Conservation (phyloP, 2,329 filamentous ascomycete species). For the Talaromyces sp. region DNA sequence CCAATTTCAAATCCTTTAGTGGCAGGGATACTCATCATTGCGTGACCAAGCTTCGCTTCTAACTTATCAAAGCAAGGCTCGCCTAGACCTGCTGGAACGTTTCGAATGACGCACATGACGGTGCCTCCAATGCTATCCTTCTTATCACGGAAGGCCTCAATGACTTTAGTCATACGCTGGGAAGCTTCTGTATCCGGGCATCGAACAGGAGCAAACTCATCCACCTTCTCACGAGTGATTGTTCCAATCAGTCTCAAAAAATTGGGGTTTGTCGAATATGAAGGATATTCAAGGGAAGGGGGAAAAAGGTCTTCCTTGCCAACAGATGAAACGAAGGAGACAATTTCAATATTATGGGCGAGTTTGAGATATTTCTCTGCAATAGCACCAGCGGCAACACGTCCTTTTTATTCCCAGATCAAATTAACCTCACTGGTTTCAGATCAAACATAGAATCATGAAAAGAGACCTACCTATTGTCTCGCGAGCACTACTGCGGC, state of each 20-base stretch:
- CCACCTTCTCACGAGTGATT: constrained; percentile 70
- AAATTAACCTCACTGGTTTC: no score
- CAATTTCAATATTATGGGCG: constrained; percentile 81
- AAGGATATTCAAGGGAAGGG: constrained; percentile 62
- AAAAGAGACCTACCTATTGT: constrained; percentile 63
- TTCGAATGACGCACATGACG: constrained; percentile 87
- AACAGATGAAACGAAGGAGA: constrained; percentile 82
- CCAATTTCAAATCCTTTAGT: constrained; percentile 96
- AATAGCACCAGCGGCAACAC: constrained; percentile 86
- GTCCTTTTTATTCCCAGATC: constrained; percentile 40
- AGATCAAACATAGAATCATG: no score
- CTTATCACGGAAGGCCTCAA: constrained; percentile 70
- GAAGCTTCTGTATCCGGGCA: constrained; percentile 67
- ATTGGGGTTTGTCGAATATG: constrained; percentile 67
- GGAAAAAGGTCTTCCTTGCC: constrained; percentile 74
- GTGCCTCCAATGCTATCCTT: constrained; percentile 90
- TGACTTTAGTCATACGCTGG: constrained; percentile 69
- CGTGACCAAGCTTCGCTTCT: constrained; percentile 83
- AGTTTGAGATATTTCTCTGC: constrained; percentile 85
- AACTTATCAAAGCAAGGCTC: constrained; percentile 96
- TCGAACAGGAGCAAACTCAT: constrained; percentile 74
- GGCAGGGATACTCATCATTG: constrained; percentile 90
- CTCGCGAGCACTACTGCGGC: constrained; percentile 85
- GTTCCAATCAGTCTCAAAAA: constrained; percentile 70
- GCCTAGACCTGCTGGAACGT: constrained; percentile 76